Evolutionary conservation across 2,329 filamentous ascomycete genomes (phyloP).

Genomic region (Ophiobolus disseminans): DNA sequence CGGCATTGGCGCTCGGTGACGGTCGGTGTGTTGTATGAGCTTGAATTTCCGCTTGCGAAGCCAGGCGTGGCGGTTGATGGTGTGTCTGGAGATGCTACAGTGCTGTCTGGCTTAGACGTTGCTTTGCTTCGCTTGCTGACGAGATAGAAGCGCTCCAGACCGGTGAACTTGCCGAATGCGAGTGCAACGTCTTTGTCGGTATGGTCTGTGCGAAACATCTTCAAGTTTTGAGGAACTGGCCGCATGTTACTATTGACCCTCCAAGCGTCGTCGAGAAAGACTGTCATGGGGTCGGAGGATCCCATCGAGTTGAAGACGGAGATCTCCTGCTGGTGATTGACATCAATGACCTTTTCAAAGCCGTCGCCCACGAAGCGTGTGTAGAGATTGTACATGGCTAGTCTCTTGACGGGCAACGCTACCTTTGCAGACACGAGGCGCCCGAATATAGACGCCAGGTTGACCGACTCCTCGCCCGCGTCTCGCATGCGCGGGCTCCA

Average conservation of each 20-base stretch:
- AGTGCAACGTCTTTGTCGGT: conserved; percentile 54
- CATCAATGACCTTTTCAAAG: conserved; percentile 55
- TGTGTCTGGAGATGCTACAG: conserved; percentile 37
- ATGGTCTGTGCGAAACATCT: conserved; percentile 58
- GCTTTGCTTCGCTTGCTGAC: conserved; percentile 48
- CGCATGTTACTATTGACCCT: conserved; percentile 34
- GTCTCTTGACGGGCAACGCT: conserved; percentile 56
- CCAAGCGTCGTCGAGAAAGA: conserved; percentile 66
- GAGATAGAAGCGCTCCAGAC: conserved; percentile 62
- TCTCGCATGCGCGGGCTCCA: conserved; percentile 69
- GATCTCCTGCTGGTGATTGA: conserved; percentile 54
- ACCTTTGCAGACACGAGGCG: conserved; percentile 59
- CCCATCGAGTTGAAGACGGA: conserved; percentile 62
- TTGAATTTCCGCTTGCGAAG: conserved; percentile 22
- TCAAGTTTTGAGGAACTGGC: conserved; percentile 49
- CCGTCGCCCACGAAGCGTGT: conserved; percentile 57
- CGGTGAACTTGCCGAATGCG: conserved; percentile 52
- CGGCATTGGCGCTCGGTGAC: conserved; percentile 36
- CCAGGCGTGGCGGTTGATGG: conserved; percentile 33
- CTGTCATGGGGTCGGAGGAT: conserved; percentile 52
- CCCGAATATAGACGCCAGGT: conserved; percentile 63
- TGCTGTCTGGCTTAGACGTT: conserved; percentile 34
- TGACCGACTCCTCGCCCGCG: conserved; percentile 64
- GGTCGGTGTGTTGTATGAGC: conserved; percentile 28
- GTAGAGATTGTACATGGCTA: conserved; percentile 66